Evolutionary conservation across 768 basidiomycete genomes (phyloP), one percentile per base, ranked within the genome.

Genomic region (Lactarius sanguifluus): DNA sequence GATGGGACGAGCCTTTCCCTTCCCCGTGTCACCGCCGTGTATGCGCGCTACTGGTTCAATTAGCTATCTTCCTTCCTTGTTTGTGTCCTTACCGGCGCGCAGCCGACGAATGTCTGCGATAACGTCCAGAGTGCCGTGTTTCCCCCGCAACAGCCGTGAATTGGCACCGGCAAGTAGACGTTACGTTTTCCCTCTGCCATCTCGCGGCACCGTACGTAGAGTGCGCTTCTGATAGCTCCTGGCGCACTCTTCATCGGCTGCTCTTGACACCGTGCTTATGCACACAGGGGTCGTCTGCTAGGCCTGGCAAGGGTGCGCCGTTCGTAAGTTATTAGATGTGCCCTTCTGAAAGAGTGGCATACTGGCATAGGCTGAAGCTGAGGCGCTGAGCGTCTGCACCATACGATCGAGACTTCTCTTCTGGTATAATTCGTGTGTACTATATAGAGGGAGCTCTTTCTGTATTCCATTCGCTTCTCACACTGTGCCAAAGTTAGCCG

Each of bases 181-280:
- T 59, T 64, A 64, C 63, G 57, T 64, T 25, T 43, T 13, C 56
- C 20, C 13, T 47, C 16, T 52, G 47, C 47, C 25, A 34, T 28
- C 34, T 10, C 32, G n/a, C 36, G 57, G 38, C 36, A 41, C 23
- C 34, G 34, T 25, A 40, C 15, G n/a, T 23, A 40, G 38, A 58
- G 23, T 25, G 23, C 7, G 18, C 38, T 45, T 50, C 34, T 47
- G 25, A 61, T 25, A 57, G 55, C 34, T 55, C 25, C 45, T 38
- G 56, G 30, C 47, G 55, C 41, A 43, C 30, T 18, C 47, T 7
- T 34, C 45, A 36, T 25, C 13, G 34, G n/a, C 16, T 61, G 38
- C 38, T 32, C 45, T 12, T 57, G n/a, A 25, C 54, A 52, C 20
- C 25, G 23, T 18, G 36, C 43, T 43, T 32, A 18, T n/a, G 40